phyloP scores from a whole-genome alignment of 1,284 basidiomycete genomes.

The Farysia itapuensis region DNA sequence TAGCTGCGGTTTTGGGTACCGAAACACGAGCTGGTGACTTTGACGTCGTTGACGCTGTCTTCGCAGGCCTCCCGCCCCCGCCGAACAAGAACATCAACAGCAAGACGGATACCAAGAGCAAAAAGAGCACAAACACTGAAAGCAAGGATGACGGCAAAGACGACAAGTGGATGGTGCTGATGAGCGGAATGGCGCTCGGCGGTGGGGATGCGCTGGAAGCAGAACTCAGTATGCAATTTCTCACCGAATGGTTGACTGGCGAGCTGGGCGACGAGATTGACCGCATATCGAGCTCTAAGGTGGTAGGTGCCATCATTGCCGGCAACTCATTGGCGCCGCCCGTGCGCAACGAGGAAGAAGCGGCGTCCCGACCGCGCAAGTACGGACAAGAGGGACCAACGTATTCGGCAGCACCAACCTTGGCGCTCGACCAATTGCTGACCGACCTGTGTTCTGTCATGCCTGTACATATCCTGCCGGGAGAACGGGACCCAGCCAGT shows the following conservation, averaged over 20 bases:
- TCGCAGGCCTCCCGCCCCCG: constrained; percentile 65
- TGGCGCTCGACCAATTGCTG: constrained; percentile 72
- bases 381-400: constrained; percentile 31
- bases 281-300: constrained; percentile 11
- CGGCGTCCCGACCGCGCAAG: constrained; percentile 20
- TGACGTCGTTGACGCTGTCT: constrained; percentile 87
- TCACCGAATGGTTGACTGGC: constrained; percentile 77
- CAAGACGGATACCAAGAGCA: background rate
- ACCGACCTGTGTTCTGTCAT: constrained; percentile 67
- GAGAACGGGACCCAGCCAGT: constrained; percentile 81
- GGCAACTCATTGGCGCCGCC: constrained; percentile 43
- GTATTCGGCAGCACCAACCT: constrained; percentile 38
- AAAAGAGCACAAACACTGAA: background rate
- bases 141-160: constrained; percentile 1
- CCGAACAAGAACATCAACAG: background rate
- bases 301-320: constrained; percentile 44
- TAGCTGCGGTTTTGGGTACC: constrained; percentile 83
- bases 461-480: constrained; percentile 73
- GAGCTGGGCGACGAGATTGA: constrained; percentile 71
- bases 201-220: constrained; percentile 56
- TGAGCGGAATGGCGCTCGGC: constrained; percentile 63
- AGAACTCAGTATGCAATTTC: constrained; percentile 40
- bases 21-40: constrained; percentile 89
- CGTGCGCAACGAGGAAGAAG: constrained; percentile 22
- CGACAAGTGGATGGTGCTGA: constrained; percentile 47